Evolutionary conservation across 129 eudicot genomes (phyloP).

Genomic region (Lactuca sativa): DNA sequence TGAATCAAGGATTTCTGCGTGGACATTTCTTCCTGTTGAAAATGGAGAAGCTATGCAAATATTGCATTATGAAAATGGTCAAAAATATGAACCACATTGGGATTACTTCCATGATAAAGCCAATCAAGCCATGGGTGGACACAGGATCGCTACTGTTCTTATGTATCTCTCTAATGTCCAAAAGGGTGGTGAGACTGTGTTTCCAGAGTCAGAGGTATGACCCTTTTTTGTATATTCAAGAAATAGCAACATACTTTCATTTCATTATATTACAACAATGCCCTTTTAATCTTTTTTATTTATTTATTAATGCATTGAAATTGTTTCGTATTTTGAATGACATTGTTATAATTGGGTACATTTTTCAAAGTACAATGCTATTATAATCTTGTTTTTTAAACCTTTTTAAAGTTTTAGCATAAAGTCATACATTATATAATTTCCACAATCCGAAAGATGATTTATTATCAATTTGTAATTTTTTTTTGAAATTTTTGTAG

Average conservation of each 20-base stretch:
- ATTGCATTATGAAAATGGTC: slow-evolving; percentile 56
- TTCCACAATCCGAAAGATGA: not conserved
- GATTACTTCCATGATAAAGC: slow-evolving; percentile 62
- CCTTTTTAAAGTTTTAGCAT: too few relatives aligned
- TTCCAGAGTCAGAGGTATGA: slow-evolving; percentile 65
- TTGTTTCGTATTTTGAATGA: not conserved
- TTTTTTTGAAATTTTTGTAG: slow-evolving; percentile 29
- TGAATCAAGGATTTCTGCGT: slow-evolving; percentile 72
- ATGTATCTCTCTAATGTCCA: slow-evolving; percentile 82
- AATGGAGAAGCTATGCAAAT: slow-evolving; percentile 81
- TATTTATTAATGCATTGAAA: not conserved
- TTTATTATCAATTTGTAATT: not conserved
- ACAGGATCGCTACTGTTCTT: slow-evolving; percentile 88
- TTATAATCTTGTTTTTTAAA: not conserved
- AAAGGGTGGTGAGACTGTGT: slow-evolving; percentile 85
- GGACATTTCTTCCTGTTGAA: slow-evolving; percentile 80
- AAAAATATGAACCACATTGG: slow-evolving; percentile 31
- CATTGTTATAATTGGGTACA: not conserved
- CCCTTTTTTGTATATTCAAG: not conserved
- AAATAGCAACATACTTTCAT: not conserved
- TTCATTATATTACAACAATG: too few relatives aligned
- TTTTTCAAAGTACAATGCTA: not conserved
- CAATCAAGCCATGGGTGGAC: slow-evolving; percentile 78
- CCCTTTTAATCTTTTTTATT: too few relatives aligned
- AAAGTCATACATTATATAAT: not conserved